Percentiles rank a stretch among this genome's conserved stretches.
Evolutionary conservation across 441 rosid species (phyloP).

Genomic region (Euphorbia celastroides): DNA sequence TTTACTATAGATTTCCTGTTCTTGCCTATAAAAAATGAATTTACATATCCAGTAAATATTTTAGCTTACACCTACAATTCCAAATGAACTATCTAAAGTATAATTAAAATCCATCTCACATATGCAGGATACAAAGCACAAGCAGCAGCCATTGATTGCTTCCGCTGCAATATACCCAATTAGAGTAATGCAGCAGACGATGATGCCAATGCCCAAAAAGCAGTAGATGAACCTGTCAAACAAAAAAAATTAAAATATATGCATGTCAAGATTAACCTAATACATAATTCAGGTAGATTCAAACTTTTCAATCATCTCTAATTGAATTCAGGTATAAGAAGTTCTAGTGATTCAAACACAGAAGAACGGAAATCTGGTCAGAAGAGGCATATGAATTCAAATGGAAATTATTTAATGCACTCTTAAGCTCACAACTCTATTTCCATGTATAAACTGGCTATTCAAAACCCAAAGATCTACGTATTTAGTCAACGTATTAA

Average conservation of each 20-base stretch:
- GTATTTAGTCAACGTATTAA: too few relatives aligned
- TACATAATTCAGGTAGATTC: neutral
- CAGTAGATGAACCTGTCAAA: constrained; percentile 83
- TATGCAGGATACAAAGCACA: constrained; percentile 83
- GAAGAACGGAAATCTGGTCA: neutral
- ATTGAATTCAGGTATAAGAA: neutral
- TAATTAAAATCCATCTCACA: neutral
- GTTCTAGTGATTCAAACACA: neutral
- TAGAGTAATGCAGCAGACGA: constrained; percentile 50
- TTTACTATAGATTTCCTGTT: neutral
- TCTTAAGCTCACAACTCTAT: neutral
- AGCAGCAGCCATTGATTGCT: constrained; percentile 73
- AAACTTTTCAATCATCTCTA: neutral
- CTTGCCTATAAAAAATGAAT: neutral
- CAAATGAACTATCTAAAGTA: neutral
- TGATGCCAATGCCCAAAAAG: constrained; percentile 78
- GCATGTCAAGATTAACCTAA: neutral
- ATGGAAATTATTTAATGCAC: neutral
- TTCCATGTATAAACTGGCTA: neutral
- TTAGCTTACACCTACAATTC: neutral
- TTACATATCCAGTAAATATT: neutral
- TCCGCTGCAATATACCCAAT: constrained; percentile 92
- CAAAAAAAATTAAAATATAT: constrained; percentile 12
- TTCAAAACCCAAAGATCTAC: neutral
- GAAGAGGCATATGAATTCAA: neutral